Conservation (phyloP, 176 grass and related monocot genomes). For the Puccinellia tenuiflora region DNA sequence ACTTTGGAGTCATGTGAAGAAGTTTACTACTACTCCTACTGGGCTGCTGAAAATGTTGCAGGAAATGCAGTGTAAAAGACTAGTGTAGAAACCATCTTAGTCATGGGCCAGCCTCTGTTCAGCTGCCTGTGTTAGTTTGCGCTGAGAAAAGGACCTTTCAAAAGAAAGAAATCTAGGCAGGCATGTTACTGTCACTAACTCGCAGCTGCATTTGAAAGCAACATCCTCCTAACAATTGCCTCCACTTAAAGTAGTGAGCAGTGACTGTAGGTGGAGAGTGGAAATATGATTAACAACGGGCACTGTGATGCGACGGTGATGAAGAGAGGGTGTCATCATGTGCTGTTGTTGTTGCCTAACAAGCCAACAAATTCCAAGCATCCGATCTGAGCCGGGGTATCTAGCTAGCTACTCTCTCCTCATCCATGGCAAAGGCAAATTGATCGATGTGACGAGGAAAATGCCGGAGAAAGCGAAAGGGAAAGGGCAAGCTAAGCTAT, state of each 20-base stretch:
- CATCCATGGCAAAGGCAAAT: background rate
- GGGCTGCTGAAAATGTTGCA: background rate
- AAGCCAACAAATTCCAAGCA: background rate
- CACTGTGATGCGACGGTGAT: background rate
- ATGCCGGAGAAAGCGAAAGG: background rate
- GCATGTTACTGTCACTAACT: slow-evolving; percentile 46
- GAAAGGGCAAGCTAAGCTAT: background rate
- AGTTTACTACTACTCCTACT: background rate
- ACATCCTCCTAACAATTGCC: background rate
- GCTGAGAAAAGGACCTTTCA: slow-evolving; percentile 31
- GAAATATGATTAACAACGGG: background rate
- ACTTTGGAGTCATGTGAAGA: background rate
- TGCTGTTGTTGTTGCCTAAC: slow-evolving; percentile 8
- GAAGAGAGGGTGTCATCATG: slow-evolving; percentile 17
- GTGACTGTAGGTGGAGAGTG: background rate
- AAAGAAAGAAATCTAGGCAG: slow-evolving; percentile 16
- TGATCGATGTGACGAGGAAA: background rate
- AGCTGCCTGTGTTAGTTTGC: background rate
- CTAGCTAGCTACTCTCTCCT: background rate
- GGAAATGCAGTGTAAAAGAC: background rate
- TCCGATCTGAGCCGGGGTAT: slow-evolving; percentile 10
- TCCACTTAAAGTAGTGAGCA: background rate
- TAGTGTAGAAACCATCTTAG: background rate
- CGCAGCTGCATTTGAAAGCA: slow-evolving; percentile 16
- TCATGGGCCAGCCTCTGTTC: background rate